Base-by-base conservation (phyloP, 2,329 filamentous ascomycete genomes). In the Apiospora arundinis region DNA sequence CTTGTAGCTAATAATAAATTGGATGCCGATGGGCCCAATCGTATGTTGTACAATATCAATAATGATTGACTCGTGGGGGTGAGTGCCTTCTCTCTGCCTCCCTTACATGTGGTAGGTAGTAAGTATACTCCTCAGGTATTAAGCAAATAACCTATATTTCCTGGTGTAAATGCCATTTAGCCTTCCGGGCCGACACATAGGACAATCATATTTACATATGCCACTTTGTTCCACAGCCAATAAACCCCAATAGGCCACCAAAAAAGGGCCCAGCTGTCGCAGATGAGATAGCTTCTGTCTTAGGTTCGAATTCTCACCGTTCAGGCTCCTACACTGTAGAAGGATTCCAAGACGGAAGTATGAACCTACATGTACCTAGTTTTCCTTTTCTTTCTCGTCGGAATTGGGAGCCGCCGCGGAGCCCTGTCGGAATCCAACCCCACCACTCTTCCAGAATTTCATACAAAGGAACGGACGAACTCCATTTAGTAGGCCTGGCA, bases 161-260 rank as follows among this genome's bases (percentile, higher is more conserved):
- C 52, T 60, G 52, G 28, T 12, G 49, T 60, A 12, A 6, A 32
- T 63, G 56, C 32, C 32, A 48, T 68, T 68, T 48, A 68, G 66
- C 66, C 66, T 48, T 44, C 66, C 66, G 44, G 46, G 44, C 66
- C 66, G 66, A 68, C 11, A 68, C 66, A 45, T 25, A 68, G 44
- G 14, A 37, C 32, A 40, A 40, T 40, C 32, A 14, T 63, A 21
- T 8, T n/a, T 11, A 37, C 32, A n/a, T 63, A 40, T 40, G 56
- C 56, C 32, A 63, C 11, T 40, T 63, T 18, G 21, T 63, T 63
- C 18, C 32, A 40, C 56, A 40, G 56, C 56, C 32, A 63, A 63
- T 37, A 63, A 63, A 37, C 9, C 28, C 9, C 28, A n/a, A n/a
- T 21, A 23, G 56, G 56, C 23, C 49, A 56, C 49, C 49, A 28